Conservation (phyloP, 768 basidiomycete species). For the Suillus fuscotomentosus region DNA sequence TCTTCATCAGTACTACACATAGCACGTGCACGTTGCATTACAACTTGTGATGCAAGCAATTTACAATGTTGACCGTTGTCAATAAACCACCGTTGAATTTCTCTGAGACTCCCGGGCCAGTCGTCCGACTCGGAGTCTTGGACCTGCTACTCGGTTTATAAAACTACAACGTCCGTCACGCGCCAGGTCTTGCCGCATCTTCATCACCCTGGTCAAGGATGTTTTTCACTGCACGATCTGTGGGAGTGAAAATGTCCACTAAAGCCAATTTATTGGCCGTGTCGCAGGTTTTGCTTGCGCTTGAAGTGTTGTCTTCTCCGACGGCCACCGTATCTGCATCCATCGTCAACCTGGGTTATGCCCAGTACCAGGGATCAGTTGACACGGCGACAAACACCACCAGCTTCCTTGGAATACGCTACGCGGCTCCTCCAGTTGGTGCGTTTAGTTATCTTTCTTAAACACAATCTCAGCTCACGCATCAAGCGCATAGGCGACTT, state of each 20-base stretch:
- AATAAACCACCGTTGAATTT: too few relatives aligned
- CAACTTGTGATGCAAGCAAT: too few relatives aligned
- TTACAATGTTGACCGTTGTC: too few relatives aligned
- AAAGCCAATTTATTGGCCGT: background rate
- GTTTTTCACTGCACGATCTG: background rate
- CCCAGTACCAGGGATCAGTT: constrained; percentile 25
- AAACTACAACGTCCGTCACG: background rate
- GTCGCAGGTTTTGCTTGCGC: constrained; percentile 9
- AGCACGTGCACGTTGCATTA: too few relatives aligned
- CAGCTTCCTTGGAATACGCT: constrained; percentile 29
- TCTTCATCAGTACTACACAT: too few relatives aligned
- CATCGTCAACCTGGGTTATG: constrained; percentile 26
- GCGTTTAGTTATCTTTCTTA: background rate
- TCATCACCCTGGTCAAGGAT: background rate
- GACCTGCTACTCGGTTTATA: too few relatives aligned
- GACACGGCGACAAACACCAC: constrained; percentile 16
- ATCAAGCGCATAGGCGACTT: constrained; percentile 14
- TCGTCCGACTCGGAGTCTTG: too few relatives aligned
- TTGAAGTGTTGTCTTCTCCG: constrained; percentile 3
- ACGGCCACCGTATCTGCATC: constrained; percentile 1
- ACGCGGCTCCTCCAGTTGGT: constrained; percentile 25
- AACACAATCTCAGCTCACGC: background rate
- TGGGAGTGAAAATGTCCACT: background rate
- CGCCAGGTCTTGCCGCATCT: background rate
- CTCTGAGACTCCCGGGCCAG: too few relatives aligned